These are phyloP conservation scores for Murraya koenigii DNA, from an alignment of 345 rosid genomes.

Conservation along the genomic window DNA sequence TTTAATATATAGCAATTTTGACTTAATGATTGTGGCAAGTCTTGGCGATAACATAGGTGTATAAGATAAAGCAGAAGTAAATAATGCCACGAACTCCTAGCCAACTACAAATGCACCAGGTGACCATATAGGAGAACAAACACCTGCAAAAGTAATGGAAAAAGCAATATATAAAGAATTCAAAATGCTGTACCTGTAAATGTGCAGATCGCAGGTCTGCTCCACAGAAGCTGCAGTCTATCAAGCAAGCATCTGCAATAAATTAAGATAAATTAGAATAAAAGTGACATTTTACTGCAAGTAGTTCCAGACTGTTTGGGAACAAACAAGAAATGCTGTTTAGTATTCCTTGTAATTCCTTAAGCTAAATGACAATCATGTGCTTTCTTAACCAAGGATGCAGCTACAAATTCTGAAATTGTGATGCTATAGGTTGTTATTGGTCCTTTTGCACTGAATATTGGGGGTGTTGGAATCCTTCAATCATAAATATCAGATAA, in stretches of 20 bases:
- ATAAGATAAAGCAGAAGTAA: background rate
- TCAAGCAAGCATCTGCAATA: constrained; percentile 79
- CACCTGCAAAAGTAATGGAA: background rate
- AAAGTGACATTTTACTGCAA: background rate
- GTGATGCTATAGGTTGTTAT: background rate
- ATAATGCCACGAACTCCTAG: background rate
- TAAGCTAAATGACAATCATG: background rate
- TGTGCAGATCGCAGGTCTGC: constrained; percentile 91
- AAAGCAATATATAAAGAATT: background rate
- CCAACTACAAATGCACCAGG: background rate
- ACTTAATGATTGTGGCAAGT: background rate
- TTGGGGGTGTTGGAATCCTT: background rate
- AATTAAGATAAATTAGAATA: background rate
- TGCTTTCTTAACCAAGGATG: background rate
- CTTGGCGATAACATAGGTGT: background rate
- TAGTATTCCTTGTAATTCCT: too few relatives aligned
- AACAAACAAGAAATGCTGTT: too few relatives aligned
- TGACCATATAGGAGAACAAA: background rate
- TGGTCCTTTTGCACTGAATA: background rate
- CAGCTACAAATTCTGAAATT: background rate
- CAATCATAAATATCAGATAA: background rate
- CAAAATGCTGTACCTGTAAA: constrained; percentile 61
- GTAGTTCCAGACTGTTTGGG: background rate
- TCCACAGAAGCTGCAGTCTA: constrained; percentile 83
- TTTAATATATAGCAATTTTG: background rate